phyloP scores from a whole-genome alignment of 192 early-diverging fungal species.

The Kickxella alabastrina region DNA sequence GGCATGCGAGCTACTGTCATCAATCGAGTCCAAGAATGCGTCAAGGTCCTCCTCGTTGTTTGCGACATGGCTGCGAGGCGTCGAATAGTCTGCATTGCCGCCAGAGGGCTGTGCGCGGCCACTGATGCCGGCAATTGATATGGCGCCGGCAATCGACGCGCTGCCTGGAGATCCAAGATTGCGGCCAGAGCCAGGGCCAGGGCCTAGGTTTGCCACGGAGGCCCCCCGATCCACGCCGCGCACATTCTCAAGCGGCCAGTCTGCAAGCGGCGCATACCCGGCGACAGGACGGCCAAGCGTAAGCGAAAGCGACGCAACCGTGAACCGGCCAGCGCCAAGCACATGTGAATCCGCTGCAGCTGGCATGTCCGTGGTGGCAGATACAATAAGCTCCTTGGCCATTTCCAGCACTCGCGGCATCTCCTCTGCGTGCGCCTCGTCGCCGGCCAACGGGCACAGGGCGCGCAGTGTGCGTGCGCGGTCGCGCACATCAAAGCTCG shows the following conservation, averaged over 20 bases:
- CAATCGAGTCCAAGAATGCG: constrained; percentile 40
- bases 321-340: constrained; percentile 15
- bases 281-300: constrained; percentile 54
- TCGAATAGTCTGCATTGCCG: constrained; percentile 31
- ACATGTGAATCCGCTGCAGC: not conserved
- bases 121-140: constrained; percentile 44
- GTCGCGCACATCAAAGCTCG: constrained; percentile 86
- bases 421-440: constrained; percentile 21
- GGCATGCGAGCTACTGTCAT: constrained; percentile 2
- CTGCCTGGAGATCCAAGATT: not conserved
- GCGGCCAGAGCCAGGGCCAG: not conserved
- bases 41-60: constrained; percentile 38
- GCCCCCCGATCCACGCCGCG: constrained; percentile 20
- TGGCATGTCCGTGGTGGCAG: no score
- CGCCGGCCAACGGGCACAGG: constrained; percentile 29
- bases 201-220: not conserved
- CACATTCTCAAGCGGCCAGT: constrained; percentile 60
- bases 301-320: constrained; percentile 64
- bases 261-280: constrained; percentile 76
- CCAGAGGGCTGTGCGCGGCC: constrained; percentile 14
- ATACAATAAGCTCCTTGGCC: constrained; percentile 16
- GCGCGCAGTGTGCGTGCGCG: constrained; percentile 65
- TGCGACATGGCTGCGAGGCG: constrained; percentile 24
- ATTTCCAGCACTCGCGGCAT: constrained; percentile 13
- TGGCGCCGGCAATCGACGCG: constrained; percentile 9